phyloP scores from a whole-genome alignment of 2,329 filamentous ascomycete species.

The Pestalotiopsis sp. region DNA sequence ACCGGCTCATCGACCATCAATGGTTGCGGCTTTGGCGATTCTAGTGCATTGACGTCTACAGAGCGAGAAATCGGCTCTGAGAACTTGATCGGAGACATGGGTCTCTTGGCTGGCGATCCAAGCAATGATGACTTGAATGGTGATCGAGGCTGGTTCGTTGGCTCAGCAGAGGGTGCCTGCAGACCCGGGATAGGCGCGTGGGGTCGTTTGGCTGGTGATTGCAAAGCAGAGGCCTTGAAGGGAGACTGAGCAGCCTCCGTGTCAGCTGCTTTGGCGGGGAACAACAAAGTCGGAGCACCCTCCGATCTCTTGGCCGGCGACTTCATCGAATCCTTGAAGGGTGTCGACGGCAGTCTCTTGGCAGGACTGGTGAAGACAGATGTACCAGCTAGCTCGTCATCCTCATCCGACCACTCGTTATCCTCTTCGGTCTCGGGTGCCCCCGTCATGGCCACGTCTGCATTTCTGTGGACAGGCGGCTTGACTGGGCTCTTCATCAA shows the following conservation, averaged over 20 bases:
- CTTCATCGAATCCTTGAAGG: constrained; percentile 57
- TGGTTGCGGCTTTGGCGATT: constrained; percentile 2
- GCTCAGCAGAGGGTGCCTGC: constrained; percentile 25
- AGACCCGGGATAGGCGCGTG: constrained; percentile 26
- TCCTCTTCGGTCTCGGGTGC: constrained; percentile 25
- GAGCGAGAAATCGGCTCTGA: constrained; percentile 18
- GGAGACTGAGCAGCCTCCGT: constrained; percentile 41
- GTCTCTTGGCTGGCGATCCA: constrained; percentile 33
- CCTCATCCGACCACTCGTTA: constrained; percentile 20
- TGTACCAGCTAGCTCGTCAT: constrained; percentile 35
- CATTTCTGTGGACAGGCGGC: constrained; percentile 41
- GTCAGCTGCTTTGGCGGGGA: constrained; percentile 28
- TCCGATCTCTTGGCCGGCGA: constrained; percentile 61
- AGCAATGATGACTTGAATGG: constrained; percentile 37
- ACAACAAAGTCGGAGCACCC: constrained; percentile 29
- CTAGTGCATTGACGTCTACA: constrained; percentile 13
- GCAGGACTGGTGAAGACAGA: constrained; percentile 56
- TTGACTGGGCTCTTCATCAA: constrained; percentile 61
- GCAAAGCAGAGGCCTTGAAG: constrained; percentile 50
- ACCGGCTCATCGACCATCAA: neutral
- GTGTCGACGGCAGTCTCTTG: constrained; percentile 54
- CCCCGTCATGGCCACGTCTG: constrained; percentile 29
- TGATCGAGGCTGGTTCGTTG: constrained; percentile 34
- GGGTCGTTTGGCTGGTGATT: constrained; percentile 55
- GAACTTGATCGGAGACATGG: constrained; percentile 28